Base-by-base conservation (phyloP, 2,329 filamentous ascomycete genomes). In the Monosporascus cannonballus region DNA sequence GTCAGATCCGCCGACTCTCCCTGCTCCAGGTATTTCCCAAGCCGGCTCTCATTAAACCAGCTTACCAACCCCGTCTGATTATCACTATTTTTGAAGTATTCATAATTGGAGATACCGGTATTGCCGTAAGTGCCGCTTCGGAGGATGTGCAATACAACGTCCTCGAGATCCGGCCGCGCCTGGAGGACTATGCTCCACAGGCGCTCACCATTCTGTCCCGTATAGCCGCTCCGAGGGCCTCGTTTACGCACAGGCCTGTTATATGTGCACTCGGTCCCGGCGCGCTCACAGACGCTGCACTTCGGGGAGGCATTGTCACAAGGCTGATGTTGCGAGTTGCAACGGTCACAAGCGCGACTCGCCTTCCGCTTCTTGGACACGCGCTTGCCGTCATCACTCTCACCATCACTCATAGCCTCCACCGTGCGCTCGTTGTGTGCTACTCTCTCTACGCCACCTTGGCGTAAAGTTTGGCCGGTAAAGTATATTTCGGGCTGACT, bases 231-330 rank as follows among this genome's bases (percentile, higher is more conserved):
- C 9, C 66, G 62, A 39, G 66, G 66, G 22, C 66, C 66, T 41
- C 66, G 56, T 46, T 69, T 69, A 25, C 66, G 65, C 20, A 69
- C 60, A n/a, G 66, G 66, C 41, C 66, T 54, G 53, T 69, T 66
- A 49, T 69, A 69, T 9, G 66, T 69, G 52, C 66, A 69, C 2
- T 67, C 65, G 8, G 65, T 65, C 20, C 65, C 65, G n/a, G 65
- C 66, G 18, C 66, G 64, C 50, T 71, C 69, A 50, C 74, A 76
- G 42, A 76, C 73, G 58, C 72, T 68, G 57, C 74, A 76, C 46
- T 73, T 70, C n/a, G 74, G 74, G 45, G 67, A 63, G 48, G 71
- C 72, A 55, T 76, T 76, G 61, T 76, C 74, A 60, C 74, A 76
- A 6, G 74, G 73, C 62, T 76, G 73, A 55, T 76, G 73, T 59